Base-by-base conservation (phyloP, 2,329 filamentous ascomycete species). In the Scedosporium apiospermum region DNA sequence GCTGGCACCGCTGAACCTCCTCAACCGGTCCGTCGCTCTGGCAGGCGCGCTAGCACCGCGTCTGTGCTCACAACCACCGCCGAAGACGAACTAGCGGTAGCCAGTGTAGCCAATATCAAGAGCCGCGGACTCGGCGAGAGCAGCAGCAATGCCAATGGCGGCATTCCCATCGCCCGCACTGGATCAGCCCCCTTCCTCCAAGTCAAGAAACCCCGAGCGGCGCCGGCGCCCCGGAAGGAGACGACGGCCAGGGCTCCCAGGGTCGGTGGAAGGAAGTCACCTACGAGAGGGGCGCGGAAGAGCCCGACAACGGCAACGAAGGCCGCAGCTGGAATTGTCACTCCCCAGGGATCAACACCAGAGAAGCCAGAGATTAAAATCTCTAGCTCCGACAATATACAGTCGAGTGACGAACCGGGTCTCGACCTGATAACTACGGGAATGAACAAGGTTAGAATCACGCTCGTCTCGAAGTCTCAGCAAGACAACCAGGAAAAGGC, bases 391-490 rank as follows among this genome's bases (percentile, higher is more conserved):
- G 68, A 67, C 2, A 74, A 77, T 58, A 6, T 21, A 10, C 46
- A 23, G 27, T 23, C 10, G 55, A 58, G 27, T 26, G 16, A 14
- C 4, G 26, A 34, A 6, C 12, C 27, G 6, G 80, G 80, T 58
- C 69, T 88, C 42, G 82, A 86, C 61, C 79, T 74, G 59, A 76
- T 88, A 64, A 82, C 83, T 0, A 77, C 75, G 42, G 80, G 82
- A 1, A 82, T 87, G 79, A 86, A 82, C 70, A 85, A 82, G 70
- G 83, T 88, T 63, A 86, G 82, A 69, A 84, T 88, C 67, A 86
- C 82, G 61, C 70, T 87, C 26, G 76, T 86, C 46, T 85, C 83
- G 1, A 79, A 85, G 64, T 77, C 83, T 46, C 81, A 86, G 67
- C 81, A 78, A 66, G 83, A 85, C 59, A 82, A 81, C 3, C 44